Evolutionary conservation across 257 asterid species (phyloP), one percentile per base, ranked within the genome.

Genomic region (Hygrophila difformis): DNA sequence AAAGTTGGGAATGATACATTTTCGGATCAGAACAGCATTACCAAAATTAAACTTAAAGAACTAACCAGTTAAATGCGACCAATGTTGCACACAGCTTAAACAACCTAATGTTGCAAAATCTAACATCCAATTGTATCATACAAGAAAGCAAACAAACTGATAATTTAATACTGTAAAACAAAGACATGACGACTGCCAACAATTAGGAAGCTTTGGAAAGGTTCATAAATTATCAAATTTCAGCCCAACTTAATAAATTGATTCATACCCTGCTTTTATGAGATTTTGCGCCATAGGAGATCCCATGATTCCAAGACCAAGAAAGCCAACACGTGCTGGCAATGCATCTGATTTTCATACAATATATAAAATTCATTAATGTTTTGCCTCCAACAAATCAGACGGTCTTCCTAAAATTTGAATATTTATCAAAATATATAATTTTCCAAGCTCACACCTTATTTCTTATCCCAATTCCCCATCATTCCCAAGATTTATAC

Each of bases 301-400:
- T 18, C 97, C 97, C 97, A 87, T 87, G 51, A 84, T 87, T 69
- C 95, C 97, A 39, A 87, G 93, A 19, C 97, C 97, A 44, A 87
- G 68, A 57, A 87, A 87, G 24, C 97, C 97, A 62, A 87, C 28
- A 3, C 86, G 81, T 43, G 85, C 55, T 12, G 76, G 74, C 17
- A 54, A 17, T 40, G 57, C 93, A 68, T 83, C 95, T 75, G 70
- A 26, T 55, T 40, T 39, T 43, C 60, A 59, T 15, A 62, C 47
- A 41, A n/a, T n/a, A n/a, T n/a, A n/a, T 37, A 34, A 47, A 36
- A 5, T 20, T 40, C 12, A 21, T 18, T n/a, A 61, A 28, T 5
- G 23, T 9, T n/a, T 7, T 3, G n/a, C 47, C 19, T 39, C 40
- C 31, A 22, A 39, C 4, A n/a, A 41, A 43, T 12, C 5, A 18